Evolutionary conservation across 768 basidiomycete genomes (phyloP).

Genomic region (Leccinum truebloodii): DNA sequence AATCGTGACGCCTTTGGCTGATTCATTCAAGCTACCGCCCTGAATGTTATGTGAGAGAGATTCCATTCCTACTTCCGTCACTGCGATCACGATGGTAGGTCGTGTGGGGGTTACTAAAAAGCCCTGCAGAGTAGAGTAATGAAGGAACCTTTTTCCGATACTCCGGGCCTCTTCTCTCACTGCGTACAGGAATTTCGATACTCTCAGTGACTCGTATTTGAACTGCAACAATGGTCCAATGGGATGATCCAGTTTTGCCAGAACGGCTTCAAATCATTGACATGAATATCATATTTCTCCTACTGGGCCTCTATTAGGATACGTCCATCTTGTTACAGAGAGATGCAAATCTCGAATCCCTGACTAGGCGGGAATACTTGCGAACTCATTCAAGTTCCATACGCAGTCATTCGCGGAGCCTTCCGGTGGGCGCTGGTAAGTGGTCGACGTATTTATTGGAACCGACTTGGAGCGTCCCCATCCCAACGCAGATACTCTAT

Average conservation of each 20-base stretch:
- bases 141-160: neutral
- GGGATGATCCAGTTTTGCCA: constrained; percentile 12
- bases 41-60: constrained; percentile 13
- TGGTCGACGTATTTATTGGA: neutral
- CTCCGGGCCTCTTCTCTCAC: neutral
- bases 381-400: constrained; percentile 22
- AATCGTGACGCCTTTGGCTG: neutral
- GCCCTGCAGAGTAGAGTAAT: neutral
- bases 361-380: constrained; percentile 29
- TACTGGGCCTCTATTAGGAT: constrained; percentile 27
- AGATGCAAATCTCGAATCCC: neutral
- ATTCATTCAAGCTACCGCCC: neutral
- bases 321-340: neutral
- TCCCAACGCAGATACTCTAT: constrained; percentile 22
- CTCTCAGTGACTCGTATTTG: neutral
- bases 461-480: neutral
- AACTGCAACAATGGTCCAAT: constrained; percentile 22
- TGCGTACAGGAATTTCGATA: neutral
- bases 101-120: neutral
- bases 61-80: constrained; percentile 1
- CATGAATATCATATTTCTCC: constrained; percentile 16
- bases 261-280: neutral
- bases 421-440: constrained; percentile 32
- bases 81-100: neutral
- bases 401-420: constrained; percentile 22